Evolutionary conservation across 345 rosid genomes (phyloP).

Genomic region (Jatropha curcas): DNA sequence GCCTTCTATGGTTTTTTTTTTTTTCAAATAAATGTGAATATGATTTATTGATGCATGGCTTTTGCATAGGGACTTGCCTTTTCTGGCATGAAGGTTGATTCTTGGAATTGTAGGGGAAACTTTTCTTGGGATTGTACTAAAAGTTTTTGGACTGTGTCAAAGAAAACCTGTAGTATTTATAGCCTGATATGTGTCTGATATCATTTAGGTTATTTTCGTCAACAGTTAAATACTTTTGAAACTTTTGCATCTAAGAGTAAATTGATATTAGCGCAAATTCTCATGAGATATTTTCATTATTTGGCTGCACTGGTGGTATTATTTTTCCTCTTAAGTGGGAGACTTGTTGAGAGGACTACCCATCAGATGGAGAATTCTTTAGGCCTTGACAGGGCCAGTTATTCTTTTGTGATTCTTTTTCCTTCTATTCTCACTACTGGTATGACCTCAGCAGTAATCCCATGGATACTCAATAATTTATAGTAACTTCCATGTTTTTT

Average conservation of each 20-base stretch:
- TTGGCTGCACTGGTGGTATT: not conserved
- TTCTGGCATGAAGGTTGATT: not conserved
- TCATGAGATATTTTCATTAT: not conserved
- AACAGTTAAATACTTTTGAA: not conserved
- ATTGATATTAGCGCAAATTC: not conserved
- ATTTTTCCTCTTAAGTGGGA: not conserved
- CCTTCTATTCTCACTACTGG: not conserved
- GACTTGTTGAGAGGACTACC: too few species aligned
- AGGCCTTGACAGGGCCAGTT: not conserved
- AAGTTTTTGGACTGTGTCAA: not conserved
- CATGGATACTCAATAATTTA: not conserved
- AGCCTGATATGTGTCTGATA: not conserved
- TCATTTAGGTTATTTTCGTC: not conserved
- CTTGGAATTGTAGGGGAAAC: not conserved
- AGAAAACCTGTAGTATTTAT: not conserved
- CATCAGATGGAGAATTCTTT: not conserved
- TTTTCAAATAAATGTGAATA: not conserved
- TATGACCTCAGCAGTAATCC: not conserved
- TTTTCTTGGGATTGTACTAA: not conserved
- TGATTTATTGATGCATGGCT: not conserved
- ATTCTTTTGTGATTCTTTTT: not conserved
- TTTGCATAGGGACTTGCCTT: not conserved
- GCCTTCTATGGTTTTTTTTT: not conserved
- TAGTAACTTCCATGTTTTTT: not conserved
- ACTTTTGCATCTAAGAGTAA: not conserved